Evolutionary conservation across 108 stramenopile species (phyloP).

Genomic region (Epipyxis sp.): DNA sequence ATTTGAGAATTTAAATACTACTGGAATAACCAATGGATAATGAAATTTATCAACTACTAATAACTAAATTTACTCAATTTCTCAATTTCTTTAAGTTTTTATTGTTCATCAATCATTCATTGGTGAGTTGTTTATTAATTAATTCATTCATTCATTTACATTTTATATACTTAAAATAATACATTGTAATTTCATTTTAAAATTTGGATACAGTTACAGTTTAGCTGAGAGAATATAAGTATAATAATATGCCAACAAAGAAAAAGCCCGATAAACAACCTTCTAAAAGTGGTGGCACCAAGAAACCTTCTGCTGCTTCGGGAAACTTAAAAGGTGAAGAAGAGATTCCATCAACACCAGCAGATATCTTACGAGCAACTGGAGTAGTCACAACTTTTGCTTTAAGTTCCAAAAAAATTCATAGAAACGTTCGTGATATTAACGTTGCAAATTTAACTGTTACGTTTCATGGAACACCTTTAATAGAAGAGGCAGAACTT

Average conservation of each 20-base stretch:
- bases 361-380: neutral
- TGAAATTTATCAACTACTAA: too few species aligned
- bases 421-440: conserved; percentile 79
- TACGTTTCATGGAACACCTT: conserved; percentile 78
- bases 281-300: neutral
- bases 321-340: neutral
- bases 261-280: conserved; percentile 8
- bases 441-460: conserved; percentile 89
- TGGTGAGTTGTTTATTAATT: too few species aligned
- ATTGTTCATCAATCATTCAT: too few species aligned
- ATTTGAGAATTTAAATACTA: too few species aligned
- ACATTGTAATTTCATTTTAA: too few species aligned
- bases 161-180: too few species aligned
- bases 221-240: too few species aligned
- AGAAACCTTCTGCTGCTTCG: neutral
- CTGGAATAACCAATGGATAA: too few species aligned
- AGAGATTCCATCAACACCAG: neutral
- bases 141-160: too few species aligned
- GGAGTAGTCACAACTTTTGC: conserved; percentile 31
- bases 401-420: conserved; percentile 35
- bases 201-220: too few species aligned
- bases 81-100: too few species aligned
- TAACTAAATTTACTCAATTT: too few species aligned
- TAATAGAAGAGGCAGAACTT: conserved; percentile 86
- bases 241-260: conserved; percentile 24